phyloP scores from a whole-genome alignment of 352 stramenopile genomes.

The Globisporangium orthogonon region DNA sequence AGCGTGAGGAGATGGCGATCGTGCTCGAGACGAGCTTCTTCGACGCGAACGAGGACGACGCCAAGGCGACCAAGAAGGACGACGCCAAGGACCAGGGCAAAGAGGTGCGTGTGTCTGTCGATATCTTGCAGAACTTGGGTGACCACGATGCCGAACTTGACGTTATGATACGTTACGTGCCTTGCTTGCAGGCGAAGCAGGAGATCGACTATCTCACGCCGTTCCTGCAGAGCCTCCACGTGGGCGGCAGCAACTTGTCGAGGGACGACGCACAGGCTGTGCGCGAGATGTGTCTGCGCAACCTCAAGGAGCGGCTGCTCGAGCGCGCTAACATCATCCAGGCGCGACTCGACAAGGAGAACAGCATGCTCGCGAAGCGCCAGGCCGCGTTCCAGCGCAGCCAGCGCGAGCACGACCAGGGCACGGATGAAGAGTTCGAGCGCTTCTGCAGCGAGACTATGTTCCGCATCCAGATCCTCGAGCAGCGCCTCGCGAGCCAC shows the following conservation, averaged over 20 bases:
- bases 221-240: slow-evolving; percentile 86
- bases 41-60: slow-evolving; percentile 60
- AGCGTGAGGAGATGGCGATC: slow-evolving; percentile 85
- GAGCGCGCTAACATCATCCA: slow-evolving; percentile 95
- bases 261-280: slow-evolving; percentile 85
- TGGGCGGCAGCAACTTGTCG: slow-evolving; percentile 33
- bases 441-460: slow-evolving; percentile 93
- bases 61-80: slow-evolving; percentile 51
- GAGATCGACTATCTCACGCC: slow-evolving; percentile 92
- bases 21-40: slow-evolving; percentile 85
- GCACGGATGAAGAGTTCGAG: slow-evolving; percentile 92
- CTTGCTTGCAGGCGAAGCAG: slow-evolving; percentile 36
- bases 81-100: slow-evolving; percentile 61
- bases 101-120: slow-evolving; percentile 28
- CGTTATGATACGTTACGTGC: neutral
- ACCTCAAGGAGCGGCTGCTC: slow-evolving; percentile 90
- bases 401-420: slow-evolving; percentile 88
- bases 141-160: too few species aligned
- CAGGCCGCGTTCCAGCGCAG: slow-evolving; percentile 91
- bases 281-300: slow-evolving; percentile 87
- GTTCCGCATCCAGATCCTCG: slow-evolving; percentile 95
- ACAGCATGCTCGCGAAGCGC: slow-evolving; percentile 85
- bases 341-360: slow-evolving; percentile 90
- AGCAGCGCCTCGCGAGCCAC: slow-evolving; percentile 89
- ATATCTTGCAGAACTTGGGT: neutral